Conservation (phyloP, 306 rosid genomes). For the Phaseolus lunatus region DNA sequence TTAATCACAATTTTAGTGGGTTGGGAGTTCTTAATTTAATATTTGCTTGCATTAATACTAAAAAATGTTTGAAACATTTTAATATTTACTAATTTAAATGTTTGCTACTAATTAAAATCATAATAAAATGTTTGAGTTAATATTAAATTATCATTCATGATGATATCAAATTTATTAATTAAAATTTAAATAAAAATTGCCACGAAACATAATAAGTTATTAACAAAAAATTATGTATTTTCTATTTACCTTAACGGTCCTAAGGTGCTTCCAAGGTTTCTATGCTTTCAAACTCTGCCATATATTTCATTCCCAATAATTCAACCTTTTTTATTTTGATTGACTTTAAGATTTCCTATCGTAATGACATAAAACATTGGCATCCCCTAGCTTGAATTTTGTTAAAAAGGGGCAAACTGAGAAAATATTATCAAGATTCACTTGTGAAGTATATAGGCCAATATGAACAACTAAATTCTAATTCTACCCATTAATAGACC, state of each 20-base stretch:
- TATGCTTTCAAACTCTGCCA: constrained; percentile 76
- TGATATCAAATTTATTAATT: too few species aligned
- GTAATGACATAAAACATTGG: neutral
- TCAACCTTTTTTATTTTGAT: too few species aligned
- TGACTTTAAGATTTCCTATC: too few species aligned
- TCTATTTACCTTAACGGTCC: constrained; percentile 76
- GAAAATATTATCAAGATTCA: constrained; percentile 38
- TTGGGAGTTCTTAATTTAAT: too few species aligned
- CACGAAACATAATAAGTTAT: neutral
- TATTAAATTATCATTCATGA: too few species aligned
- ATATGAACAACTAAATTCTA: constrained; percentile 25
- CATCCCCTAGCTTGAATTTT: constrained; percentile 12
- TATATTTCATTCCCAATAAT: constrained; percentile 40
- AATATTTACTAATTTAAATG: too few species aligned
- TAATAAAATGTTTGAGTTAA: too few species aligned
- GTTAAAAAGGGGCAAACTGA: neutral
- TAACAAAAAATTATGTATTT: neutral
- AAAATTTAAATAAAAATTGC: neutral
- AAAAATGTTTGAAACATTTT: too few species aligned
- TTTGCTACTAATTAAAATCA: too few species aligned
- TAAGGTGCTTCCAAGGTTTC: constrained; percentile 86
- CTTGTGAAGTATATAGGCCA: constrained; percentile 6
- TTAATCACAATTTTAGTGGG: too few species aligned
- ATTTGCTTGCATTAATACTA: too few species aligned
- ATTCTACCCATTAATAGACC: constrained; percentile 32